These are phyloP conservation scores for Akanthomyces uredinophilus DNA, from an alignment of 2,329 filamentous ascomycete species.

Conservation along the genomic window DNA sequence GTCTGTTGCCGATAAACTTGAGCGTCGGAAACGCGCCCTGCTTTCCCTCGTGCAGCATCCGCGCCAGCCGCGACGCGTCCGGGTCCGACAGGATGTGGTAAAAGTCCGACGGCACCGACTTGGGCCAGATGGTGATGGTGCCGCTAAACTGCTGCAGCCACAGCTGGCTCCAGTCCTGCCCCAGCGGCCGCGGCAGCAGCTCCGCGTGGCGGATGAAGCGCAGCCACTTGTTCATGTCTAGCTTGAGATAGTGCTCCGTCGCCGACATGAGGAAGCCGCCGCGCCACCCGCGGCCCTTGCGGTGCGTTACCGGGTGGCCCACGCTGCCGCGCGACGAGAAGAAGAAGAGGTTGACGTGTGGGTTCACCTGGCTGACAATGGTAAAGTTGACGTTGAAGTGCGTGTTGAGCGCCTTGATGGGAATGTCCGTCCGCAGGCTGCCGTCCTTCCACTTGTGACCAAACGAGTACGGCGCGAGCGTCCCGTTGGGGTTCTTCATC, in stretches of 20 bases:
- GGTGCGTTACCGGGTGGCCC: constrained; percentile 88
- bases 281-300: constrained; percentile 88
- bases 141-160: constrained; percentile 95
- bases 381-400: constrained; percentile 99
- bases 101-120: constrained; percentile 73
- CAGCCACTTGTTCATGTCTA: constrained; percentile 96
- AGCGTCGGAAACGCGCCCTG: constrained; percentile 87
- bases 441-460: constrained; percentile 99
- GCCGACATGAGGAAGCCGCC: constrained; percentile 92
- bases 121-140: constrained; percentile 95
- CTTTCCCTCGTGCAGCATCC: constrained; percentile 88
- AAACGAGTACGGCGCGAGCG: constrained; percentile 84
- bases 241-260: constrained; percentile 89
- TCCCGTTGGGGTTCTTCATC: constrained; percentile 77
- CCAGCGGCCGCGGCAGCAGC: constrained; percentile 79
- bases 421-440: constrained; percentile 88
- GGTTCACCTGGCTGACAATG: constrained; percentile 84
- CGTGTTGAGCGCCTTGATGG: constrained; percentile 85
- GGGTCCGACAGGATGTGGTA: constrained; percentile 83
- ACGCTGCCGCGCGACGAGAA: constrained; percentile 91
- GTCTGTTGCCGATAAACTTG: constrained; percentile 81
- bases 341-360: constrained; percentile 98
- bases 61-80: constrained; percentile 64
- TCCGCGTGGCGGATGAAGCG: constrained; percentile 91
- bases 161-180: constrained; percentile 94